Evolutionary conservation across 2,329 filamentous ascomycete species (phyloP).

Genomic region (Diatrype stigma): DNA sequence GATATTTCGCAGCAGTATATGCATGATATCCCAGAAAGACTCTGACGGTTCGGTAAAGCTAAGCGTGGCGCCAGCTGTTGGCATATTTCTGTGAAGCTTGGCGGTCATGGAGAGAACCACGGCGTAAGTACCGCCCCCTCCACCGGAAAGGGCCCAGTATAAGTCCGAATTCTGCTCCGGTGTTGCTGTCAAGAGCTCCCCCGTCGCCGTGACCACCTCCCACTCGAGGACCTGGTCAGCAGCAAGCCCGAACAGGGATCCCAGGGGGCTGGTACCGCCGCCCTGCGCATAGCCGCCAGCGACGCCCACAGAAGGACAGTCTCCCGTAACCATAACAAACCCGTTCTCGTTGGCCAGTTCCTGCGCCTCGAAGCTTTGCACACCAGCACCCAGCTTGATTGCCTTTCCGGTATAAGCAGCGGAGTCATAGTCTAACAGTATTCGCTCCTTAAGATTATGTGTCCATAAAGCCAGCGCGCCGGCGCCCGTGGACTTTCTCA

Average conservation of each 20-base stretch:
- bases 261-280: slow-evolving; percentile 54
- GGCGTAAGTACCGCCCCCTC: slow-evolving; percentile 56
- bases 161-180: slow-evolving; percentile 48
- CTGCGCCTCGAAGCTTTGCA: slow-evolving; percentile 40
- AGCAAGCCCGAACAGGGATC: slow-evolving; percentile 51
- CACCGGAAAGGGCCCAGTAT: slow-evolving; percentile 60
- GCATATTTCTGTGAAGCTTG: slow-evolving; percentile 42
- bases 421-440: slow-evolving; percentile 21
- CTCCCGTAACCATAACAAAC: slow-evolving; percentile 42
- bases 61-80: slow-evolving; percentile 40
- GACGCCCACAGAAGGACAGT: slow-evolving; percentile 51
- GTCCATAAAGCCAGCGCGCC: slow-evolving; percentile 46
- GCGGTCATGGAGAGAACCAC: slow-evolving; percentile 53
- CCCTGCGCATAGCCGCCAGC: slow-evolving; percentile 58
- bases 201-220: slow-evolving; percentile 50
- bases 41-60: slow-evolving; percentile 30
- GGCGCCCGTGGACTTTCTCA: slow-evolving; percentile 50
- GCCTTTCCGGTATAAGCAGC: slow-evolving; percentile 41
- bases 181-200: slow-evolving; percentile 44
- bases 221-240: slow-evolving; percentile 56
- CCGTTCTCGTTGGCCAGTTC: slow-evolving; percentile 31
- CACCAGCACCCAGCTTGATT: slow-evolving; percentile 46
- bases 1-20: slow-evolving; percentile 3
- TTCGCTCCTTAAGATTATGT: slow-evolving; percentile 39
- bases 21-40: slow-evolving; percentile 1